Percentiles rank a stretch among this genome's conserved stretches.
Conservation (phyloP, 2,329 filamentous ascomycete species). For the Cordyceps farinosa region DNA sequence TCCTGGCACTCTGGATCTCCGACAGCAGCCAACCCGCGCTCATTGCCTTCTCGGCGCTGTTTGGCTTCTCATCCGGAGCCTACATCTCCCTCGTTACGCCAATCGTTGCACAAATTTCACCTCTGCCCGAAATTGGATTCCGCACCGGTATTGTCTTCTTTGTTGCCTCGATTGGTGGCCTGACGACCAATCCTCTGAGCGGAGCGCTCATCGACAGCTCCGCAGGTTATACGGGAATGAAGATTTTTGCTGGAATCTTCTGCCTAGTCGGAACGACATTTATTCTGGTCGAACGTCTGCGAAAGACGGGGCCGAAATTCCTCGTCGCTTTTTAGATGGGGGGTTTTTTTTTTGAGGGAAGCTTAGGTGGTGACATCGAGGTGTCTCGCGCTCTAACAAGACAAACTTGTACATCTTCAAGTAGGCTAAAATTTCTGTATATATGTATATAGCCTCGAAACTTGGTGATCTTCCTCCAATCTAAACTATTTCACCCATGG, state of each 20-base stretch:
- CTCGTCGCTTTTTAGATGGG: constrained; percentile 12
- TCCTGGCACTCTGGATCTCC: constrained; percentile 38
- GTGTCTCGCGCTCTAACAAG: background rate
- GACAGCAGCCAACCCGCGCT: constrained; percentile 25
- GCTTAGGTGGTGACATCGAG: background rate
- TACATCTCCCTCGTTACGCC: constrained; percentile 31
- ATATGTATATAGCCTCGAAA: background rate
- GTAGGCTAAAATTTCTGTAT: background rate
- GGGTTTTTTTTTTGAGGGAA: background rate
- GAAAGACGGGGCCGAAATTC: constrained; percentile 27
- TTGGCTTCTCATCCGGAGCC: constrained; percentile 35
- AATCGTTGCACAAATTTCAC: constrained; percentile 47
- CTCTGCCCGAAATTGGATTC: constrained; percentile 50
- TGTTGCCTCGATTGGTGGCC: constrained; percentile 51
- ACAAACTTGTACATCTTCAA: background rate
- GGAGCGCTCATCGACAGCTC: constrained; percentile 39
- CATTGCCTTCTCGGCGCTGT: constrained; percentile 32
- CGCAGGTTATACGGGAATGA: constrained; percentile 33
- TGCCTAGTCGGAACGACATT: constrained; percentile 30
- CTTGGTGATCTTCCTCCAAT: background rate
- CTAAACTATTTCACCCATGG: too few relatives aligned
- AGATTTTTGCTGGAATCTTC: constrained; percentile 35
- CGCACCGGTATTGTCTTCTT: constrained; percentile 43
- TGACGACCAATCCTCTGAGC: constrained; percentile 55
- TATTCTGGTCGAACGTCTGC: constrained; percentile 25